Conservation (phyloP, 2,329 filamentous ascomycete genomes). For the Gremmenia infestans region DNA sequence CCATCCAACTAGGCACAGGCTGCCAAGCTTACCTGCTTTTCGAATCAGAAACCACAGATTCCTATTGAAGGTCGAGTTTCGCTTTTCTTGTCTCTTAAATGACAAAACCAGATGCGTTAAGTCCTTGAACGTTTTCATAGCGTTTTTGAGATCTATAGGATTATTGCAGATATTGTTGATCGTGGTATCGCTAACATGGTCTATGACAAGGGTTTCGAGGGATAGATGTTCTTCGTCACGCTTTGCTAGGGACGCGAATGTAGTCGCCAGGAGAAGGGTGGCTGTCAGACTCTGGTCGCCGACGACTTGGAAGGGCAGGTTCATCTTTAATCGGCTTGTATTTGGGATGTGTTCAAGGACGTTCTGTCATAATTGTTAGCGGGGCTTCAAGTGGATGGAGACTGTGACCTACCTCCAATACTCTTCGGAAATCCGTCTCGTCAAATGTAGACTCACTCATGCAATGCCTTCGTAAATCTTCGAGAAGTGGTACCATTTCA, state of each 20-base stretch:
- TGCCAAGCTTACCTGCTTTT: constrained; percentile 40
- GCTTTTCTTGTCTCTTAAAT: constrained; percentile 41
- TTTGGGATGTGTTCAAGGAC: constrained; percentile 43
- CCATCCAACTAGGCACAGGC: constrained; percentile 44
- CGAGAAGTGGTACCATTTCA: constrained; percentile 42
- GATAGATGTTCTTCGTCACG: constrained; percentile 40
- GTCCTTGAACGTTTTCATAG: constrained; percentile 37
- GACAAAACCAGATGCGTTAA: constrained; percentile 44
- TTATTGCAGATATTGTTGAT: constrained; percentile 47
- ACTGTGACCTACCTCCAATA: constrained; percentile 31
- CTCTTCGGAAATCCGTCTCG: constrained; percentile 41
- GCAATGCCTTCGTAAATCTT: constrained; percentile 42
- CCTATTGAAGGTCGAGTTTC: constrained; percentile 36
- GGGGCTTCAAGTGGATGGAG: background rate
- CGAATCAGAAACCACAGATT: constrained; percentile 47
- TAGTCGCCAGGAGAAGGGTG: constrained; percentile 49
- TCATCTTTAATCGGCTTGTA: constrained; percentile 43
- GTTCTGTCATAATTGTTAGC: constrained; percentile 7
- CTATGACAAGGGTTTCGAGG: constrained; percentile 44
- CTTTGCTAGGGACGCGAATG: constrained; percentile 42
- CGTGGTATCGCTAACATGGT: constrained; percentile 45
- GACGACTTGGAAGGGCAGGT: constrained; percentile 48
- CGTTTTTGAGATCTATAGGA: constrained; percentile 46
- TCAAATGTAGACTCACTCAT: constrained; percentile 46
- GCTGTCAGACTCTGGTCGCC: constrained; percentile 41